Conservation (phyloP, 106 monocot genomes). For the Acorus gramineus region DNA sequence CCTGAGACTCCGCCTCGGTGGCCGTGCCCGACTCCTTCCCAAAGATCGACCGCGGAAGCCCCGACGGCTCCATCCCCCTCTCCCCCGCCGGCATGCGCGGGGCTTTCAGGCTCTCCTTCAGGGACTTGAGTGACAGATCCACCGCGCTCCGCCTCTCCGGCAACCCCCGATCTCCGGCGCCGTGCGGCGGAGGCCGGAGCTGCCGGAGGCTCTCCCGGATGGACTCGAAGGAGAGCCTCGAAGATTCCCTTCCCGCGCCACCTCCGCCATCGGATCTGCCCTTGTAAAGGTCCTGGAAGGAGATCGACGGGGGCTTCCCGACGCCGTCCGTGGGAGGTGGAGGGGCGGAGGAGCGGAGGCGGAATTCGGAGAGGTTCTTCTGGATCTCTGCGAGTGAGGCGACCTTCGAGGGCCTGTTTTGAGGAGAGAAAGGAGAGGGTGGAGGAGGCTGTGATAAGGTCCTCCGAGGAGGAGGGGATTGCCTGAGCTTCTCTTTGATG, state of each 20-base stretch:
- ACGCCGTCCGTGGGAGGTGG: background rate
- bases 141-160: background rate
- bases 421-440: constrained; percentile 10
- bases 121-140: constrained; percentile 7
- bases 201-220: constrained; percentile 46
- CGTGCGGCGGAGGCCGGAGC: constrained; percentile 3
- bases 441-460: constrained; percentile 34
- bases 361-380: constrained; percentile 52
- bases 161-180: background rate
- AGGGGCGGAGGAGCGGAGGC: constrained; percentile 8
- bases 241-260: background rate
- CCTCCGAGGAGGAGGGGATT: constrained; percentile 30
- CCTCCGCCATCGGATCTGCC: constrained; percentile 8
- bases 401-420: background rate
- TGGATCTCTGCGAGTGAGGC: constrained; percentile 58
- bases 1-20: constrained; percentile 12
- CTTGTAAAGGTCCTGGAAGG: constrained; percentile 60
- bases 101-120: constrained; percentile 22
- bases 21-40: constrained; percentile 43
- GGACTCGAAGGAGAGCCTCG: constrained; percentile 12
- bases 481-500: constrained; percentile 53
- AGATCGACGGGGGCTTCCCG: constrained; percentile 9
- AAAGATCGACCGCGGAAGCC: constrained; percentile 58
- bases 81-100: background rate
- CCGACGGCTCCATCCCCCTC: background rate